Percentiles rank a stretch among this genome's conserved stretches.
These are phyloP conservation scores for Fusarium sp. DNA, from an alignment of 2,329 filamentous ascomycete species.

Conservation along the genomic window DNA sequence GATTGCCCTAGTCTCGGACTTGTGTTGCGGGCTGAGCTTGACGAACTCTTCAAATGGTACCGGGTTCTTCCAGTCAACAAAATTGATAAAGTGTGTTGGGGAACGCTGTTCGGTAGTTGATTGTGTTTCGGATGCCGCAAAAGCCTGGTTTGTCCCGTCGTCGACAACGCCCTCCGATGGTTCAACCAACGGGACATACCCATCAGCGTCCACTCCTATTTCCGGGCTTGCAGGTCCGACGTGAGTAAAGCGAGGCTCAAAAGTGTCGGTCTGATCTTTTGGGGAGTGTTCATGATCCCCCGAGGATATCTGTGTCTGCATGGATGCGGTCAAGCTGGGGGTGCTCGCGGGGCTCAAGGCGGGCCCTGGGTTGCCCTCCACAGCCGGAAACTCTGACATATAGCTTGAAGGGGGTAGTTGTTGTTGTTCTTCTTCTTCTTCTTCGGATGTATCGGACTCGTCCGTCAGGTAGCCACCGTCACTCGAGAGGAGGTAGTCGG, in stretches of 20 bases:
- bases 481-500: constrained; percentile 1
- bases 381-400: not conserved
- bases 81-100: constrained; percentile 10
- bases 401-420: no score
- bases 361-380: not conserved
- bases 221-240: not conserved
- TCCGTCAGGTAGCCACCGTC: constrained; percentile 7
- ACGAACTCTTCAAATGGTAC: not conserved
- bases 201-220: not conserved
- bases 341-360: not conserved
- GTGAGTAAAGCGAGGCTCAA: not conserved
- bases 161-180: not conserved
- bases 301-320: not conserved
- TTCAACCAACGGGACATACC: not conserved
- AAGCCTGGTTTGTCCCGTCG: not conserved
- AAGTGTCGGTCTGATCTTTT: not conserved
- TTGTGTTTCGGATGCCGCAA: not conserved
- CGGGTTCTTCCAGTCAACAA: constrained; percentile 4
- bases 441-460: not conserved
- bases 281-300: not conserved
- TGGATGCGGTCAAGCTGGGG: not conserved
- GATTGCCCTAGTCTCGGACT: constrained; percentile 7
- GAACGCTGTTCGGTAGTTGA: not conserved
- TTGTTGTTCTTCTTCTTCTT: not conserved
- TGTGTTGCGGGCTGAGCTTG: constrained; percentile 1